Conservation (phyloP, 345 rosid species). For the Citrus trifoliata region DNA sequence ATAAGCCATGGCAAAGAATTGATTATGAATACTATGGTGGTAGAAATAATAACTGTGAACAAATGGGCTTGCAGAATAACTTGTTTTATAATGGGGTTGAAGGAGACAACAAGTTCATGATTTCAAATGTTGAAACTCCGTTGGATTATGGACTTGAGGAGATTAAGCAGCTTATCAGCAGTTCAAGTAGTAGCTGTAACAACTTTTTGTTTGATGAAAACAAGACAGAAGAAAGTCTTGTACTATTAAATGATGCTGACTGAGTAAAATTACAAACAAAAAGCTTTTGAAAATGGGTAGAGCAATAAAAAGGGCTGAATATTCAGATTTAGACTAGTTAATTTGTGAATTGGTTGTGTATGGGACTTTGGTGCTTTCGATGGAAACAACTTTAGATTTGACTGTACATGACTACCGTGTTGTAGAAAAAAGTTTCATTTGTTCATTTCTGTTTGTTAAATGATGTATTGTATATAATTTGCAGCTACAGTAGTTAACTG, state of each 20-base stretch:
- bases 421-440: slow-evolving; percentile 7
- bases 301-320: slow-evolving; percentile 2
- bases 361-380: neutral
- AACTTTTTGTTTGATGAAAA: slow-evolving; percentile 57
- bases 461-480: neutral
- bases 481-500: neutral
- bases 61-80: slow-evolving; percentile 22
- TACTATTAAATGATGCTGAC: slow-evolving; percentile 42
- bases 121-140: slow-evolving; percentile 21
- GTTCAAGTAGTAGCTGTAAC: slow-evolving; percentile 26
- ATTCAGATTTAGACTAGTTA: slow-evolving; percentile 17
- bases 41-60: slow-evolving; percentile 2
- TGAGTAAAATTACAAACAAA: slow-evolving; percentile 24
- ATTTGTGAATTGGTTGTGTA: neutral
- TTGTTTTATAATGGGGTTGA: slow-evolving; percentile 15
- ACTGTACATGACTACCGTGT: neutral
- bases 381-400: neutral
- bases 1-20: slow-evolving; percentile 29
- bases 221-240: slow-evolving; percentile 53
- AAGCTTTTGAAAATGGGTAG: too few species aligned
- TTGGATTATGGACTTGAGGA: slow-evolving; percentile 71
- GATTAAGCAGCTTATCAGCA: slow-evolving; percentile 65
- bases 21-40: slow-evolving; percentile 14
- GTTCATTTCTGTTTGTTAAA: neutral
- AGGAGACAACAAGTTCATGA: slow-evolving; percentile 27